Evolutionary conservation across 345 rosid genomes (phyloP).

Genomic region (Tarenaya hassleriana): DNA sequence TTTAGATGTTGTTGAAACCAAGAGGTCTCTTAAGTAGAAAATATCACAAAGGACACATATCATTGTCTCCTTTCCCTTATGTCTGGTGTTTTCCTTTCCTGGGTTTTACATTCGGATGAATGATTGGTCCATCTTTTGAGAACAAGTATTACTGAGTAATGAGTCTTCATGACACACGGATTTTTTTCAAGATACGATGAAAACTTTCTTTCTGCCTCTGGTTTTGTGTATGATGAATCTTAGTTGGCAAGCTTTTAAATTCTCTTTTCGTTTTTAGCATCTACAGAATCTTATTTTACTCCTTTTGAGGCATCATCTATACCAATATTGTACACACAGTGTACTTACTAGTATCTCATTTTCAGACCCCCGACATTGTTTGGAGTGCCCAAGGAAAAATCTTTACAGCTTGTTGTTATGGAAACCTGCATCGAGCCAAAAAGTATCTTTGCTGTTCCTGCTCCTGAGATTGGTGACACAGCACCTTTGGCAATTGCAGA

Average conservation of each 20-base stretch:
- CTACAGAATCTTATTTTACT: conserved; percentile 1
- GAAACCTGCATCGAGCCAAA: conserved; percentile 57
- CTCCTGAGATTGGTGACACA: conserved; percentile 30
- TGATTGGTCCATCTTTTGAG: conserved; percentile 1
- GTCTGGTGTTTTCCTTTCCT: conserved; percentile 5
- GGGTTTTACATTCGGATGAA: background rate
- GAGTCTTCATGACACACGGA: background rate
- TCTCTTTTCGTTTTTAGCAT: conserved; percentile 6
- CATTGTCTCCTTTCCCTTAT: background rate
- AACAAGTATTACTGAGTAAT: background rate
- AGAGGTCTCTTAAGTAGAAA: conserved; percentile 3
- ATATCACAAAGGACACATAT: background rate
- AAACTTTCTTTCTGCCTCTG: background rate
- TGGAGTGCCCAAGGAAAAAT: conserved; percentile 76
- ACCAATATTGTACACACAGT: conserved; percentile 2
- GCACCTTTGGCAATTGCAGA: conserved; percentile 22
- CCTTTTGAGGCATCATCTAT: conserved; percentile 11
- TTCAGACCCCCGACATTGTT: conserved; percentile 76
- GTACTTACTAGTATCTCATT: conserved; percentile 19
- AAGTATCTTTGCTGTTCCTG: conserved; percentile 41
- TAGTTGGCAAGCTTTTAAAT: conserved; percentile 6
- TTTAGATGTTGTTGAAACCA: conserved; percentile 9
- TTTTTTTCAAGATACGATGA: conserved; percentile 4
- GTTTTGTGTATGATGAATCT: background rate
- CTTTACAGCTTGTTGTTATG: conserved; percentile 41